Conservation (phyloP, 148 eudicot genomes). For the Arbutus unedo region DNA sequence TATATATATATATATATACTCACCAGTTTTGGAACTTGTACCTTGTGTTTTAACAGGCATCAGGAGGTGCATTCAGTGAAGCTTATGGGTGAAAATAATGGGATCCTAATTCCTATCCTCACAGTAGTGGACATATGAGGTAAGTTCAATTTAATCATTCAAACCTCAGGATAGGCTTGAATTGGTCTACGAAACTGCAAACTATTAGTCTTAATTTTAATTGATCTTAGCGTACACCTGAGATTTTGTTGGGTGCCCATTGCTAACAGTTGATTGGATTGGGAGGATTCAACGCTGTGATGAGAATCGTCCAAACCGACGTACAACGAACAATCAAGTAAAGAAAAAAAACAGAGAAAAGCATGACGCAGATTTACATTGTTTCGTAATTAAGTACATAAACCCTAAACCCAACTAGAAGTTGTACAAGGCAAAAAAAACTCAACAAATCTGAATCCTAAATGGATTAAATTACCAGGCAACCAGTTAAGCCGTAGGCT, state of each 20-base stretch:
- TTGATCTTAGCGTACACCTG: not conserved
- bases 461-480: not conserved
- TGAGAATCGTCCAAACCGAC: too few species aligned
- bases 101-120: slow-evolving; percentile 85
- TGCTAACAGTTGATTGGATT: too few species aligned
- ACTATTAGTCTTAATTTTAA: not conserved
- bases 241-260: not conserved
- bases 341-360: too few species aligned
- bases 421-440: not conserved
- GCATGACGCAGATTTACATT: too few species aligned
- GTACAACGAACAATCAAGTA: too few species aligned
- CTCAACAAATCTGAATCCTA: not conserved
- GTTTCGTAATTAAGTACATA: too few species aligned
- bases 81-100: slow-evolving; percentile 47
- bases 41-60: too few species aligned
- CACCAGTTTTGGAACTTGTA: too few species aligned
- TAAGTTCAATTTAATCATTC: slow-evolving; percentile 17
- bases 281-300: too few species aligned
- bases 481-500: not conserved
- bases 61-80: too few species aligned
- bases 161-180: not conserved
- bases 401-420: not conserved
- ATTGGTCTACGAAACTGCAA: not conserved
- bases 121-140: slow-evolving; percentile 87
- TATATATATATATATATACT: too few species aligned